A percentile compares a stretch with the other conserved stretches of the same genome.
phyloP scores from a whole-genome alignment of 2,329 filamentous ascomycete species.

The Plectosphaerella cucumerina region DNA sequence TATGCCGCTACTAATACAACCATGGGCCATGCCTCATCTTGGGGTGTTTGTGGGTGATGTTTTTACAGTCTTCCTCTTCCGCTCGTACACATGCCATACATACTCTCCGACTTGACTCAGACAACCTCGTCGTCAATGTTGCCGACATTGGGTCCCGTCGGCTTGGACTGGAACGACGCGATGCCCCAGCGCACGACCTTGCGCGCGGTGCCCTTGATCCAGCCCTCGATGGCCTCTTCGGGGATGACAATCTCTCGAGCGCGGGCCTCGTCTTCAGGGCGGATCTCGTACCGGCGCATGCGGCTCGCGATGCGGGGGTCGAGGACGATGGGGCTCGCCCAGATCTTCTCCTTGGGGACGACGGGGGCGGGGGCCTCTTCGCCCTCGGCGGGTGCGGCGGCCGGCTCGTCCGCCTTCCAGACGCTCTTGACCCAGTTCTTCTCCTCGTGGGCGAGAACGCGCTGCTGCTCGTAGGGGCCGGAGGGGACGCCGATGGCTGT shows the following conservation, averaged over 20 bases:
- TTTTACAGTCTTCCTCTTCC: background rate
- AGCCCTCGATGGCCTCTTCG: constrained; percentile 66
- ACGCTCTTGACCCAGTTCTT: constrained; percentile 80
- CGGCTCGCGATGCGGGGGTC: constrained; percentile 71
- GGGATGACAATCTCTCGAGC: constrained; percentile 59
- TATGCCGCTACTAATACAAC: too few species aligned
- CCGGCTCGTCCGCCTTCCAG: constrained; percentile 48
- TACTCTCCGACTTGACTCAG: background rate
- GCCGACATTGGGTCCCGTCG: constrained; percentile 35
- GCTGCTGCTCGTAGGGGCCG: constrained; percentile 56
- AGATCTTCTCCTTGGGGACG: constrained; percentile 63
- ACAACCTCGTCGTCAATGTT: constrained; percentile 26
- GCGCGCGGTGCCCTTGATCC: constrained; percentile 58
- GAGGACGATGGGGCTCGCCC: constrained; percentile 69
- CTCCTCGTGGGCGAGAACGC: constrained; percentile 67
- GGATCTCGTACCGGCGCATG: constrained; percentile 76
- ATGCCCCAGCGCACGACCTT: constrained; percentile 48
- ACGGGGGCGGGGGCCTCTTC: constrained; percentile 33
- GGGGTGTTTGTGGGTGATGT: background rate
- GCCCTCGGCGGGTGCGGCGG: constrained; percentile 31
- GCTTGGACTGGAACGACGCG: constrained; percentile 32
- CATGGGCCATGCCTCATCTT: too few species aligned
- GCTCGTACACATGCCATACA: background rate
- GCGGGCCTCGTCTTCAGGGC: constrained; percentile 63
- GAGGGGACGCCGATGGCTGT: background rate